phyloP scores from a whole-genome alignment of 2,329 filamentous ascomycete genomes.

The Phyllosticta citriasiana region DNA sequence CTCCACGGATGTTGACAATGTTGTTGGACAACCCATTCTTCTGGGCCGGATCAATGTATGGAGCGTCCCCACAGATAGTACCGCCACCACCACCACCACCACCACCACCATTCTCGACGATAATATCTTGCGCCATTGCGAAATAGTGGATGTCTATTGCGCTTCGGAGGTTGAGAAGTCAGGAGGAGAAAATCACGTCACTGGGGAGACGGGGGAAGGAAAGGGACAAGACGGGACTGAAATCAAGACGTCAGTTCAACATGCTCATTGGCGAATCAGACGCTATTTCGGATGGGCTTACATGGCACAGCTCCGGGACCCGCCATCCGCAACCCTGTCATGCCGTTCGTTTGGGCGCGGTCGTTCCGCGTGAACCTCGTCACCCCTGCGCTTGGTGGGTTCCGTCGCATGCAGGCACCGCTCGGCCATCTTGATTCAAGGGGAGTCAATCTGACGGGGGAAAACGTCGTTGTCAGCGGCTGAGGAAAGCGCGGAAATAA shows the following conservation, averaged over 20 bases:
- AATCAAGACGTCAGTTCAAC: neutral
- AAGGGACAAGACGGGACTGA: neutral
- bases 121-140: neutral
- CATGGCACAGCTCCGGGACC: neutral
- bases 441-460: neutral
- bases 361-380: neutral
- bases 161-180: neutral
- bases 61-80: neutral
- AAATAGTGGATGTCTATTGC: neutral
- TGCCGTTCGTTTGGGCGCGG: neutral
- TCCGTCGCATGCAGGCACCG: neutral
- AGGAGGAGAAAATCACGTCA: neutral
- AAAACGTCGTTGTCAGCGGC: neutral
- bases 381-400: neutral
- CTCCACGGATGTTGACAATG: constrained; percentile 76
- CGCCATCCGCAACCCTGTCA: neutral
- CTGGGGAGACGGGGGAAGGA: neutral
- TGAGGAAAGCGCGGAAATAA: neutral
- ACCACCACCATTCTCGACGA: neutral
- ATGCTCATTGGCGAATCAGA: neutral
- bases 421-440: neutral
- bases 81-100: neutral
- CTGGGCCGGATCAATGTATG: neutral
- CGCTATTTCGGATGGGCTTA: neutral
- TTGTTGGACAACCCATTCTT: constrained; percentile 42